Evolutionary conservation across 116 monocot species (phyloP), one percentile per base, ranked within the genome.

Genomic region (Phalaenopsis hybrid): DNA sequence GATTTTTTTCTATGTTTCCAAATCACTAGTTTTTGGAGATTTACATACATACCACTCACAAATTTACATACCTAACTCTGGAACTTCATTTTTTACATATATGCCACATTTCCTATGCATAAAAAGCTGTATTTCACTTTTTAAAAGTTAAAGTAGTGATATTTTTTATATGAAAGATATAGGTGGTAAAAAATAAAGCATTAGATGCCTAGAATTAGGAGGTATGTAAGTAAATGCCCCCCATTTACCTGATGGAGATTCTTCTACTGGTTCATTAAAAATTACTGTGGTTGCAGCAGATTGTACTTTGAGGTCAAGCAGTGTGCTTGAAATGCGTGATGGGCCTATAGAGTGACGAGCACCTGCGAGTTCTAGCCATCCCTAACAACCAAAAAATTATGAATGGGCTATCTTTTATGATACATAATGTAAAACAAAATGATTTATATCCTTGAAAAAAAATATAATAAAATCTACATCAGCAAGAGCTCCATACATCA

Each of bases 311-410:
- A 92, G 91, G 78, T 94, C 88, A 83, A 91, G 81, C 7, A 91
- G 44, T 55, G 78, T 80, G 84, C 88, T 89, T 1, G 94, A 91
- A 45, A 96, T 63, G 10, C 92, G 90, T 28, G 94, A 92, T 41
- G 86, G 55, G 13, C 92, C 92, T 92, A 94, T 96, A 31, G 94
- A 96, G 82, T 94, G 91, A 13, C 96, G 94, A 78, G 94, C 96
- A 84, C 94, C 85, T 3, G 96, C 94, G 63, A 96, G 81, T 69
- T 96, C 96, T 50, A 96, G 77, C 96, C 96, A 94, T 83, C 96
- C 96, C 96, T 96, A 79, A 20, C 23, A 77, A 75, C 41, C 2
- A 72, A 41, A 72, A 72, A 72, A 17, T 10, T 4, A 72, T 72
- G 31, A 72, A 34, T 43, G 37, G 37, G 25, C 21, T 15, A 21